Evolutionary conservation across 2,329 filamentous ascomycete genomes (phyloP).

Genomic region (Pseudopyricularia cyperi): DNA sequence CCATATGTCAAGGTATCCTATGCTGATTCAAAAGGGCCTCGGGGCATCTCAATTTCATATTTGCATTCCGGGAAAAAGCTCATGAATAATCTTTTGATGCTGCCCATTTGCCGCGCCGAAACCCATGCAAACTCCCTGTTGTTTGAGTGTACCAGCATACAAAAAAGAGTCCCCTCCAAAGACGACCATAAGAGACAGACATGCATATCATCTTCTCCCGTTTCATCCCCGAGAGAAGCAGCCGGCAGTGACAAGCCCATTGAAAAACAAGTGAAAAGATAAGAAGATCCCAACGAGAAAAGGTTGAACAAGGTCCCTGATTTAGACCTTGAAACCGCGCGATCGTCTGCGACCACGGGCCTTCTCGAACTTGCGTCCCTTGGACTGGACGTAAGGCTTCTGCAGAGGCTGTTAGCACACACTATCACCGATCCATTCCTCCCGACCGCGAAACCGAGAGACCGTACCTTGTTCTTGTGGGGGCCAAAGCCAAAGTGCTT

Average conservation of each 20-base stretch:
- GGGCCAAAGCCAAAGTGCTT: slow-evolving; percentile 99
- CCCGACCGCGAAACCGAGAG: slow-evolving; percentile 2
- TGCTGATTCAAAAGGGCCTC: no score
- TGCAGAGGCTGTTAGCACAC: slow-evolving; percentile 28
- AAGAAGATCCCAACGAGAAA: background rate
- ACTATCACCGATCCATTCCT: background rate
- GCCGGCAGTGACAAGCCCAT: background rate
- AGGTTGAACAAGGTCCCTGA: slow-evolving; percentile 10
- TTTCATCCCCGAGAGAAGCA: background rate
- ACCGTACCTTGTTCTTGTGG: slow-evolving; percentile 84
- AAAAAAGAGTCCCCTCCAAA: slow-evolving; percentile 1
- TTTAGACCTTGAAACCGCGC: slow-evolving; percentile 99
- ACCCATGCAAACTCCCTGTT: slow-evolving; percentile 3
- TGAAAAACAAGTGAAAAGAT: slow-evolving; percentile 1
- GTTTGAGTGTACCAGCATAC: background rate
- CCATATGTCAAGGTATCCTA: no score
- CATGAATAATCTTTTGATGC: slow-evolving; percentile 3
- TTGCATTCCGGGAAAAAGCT: slow-evolving; percentile 4
- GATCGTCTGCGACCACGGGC: slow-evolving; percentile 98
- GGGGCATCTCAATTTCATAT: slow-evolving; percentile 5
- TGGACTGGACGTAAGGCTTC: slow-evolving; percentile 96
- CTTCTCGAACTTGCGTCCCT: slow-evolving; percentile 99
- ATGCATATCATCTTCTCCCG: background rate
- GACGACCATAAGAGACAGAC: background rate
- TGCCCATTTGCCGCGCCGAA: slow-evolving; percentile 5